These are phyloP conservation scores for Pleurotus tuber-regium DNA, from an alignment of 768 basidiomycete species.

Conservation along the genomic window DNA sequence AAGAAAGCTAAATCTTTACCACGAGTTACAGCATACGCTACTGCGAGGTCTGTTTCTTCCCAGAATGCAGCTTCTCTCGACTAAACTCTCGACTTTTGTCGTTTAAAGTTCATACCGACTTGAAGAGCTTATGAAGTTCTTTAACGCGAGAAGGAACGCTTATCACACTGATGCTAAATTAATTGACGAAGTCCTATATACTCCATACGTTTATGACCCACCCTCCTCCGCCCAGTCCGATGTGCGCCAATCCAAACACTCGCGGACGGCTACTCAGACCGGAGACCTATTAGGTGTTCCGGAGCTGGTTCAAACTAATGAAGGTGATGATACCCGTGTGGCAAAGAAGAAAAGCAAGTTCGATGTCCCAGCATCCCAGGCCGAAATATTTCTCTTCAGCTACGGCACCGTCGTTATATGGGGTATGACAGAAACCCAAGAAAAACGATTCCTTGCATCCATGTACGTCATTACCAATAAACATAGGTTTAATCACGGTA, in stretches of 20 bases:
- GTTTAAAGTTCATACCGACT: slow-evolving; percentile 79
- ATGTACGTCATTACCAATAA: slow-evolving; percentile 59
- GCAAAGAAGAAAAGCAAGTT: slow-evolving; percentile 64
- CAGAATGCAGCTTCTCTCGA: no score
- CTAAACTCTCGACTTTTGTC: not conserved
- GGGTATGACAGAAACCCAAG: slow-evolving; percentile 95
- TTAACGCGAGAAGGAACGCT: slow-evolving; percentile 75
- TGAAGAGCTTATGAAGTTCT: slow-evolving; percentile 84
- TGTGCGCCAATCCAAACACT: slow-evolving; percentile 22
- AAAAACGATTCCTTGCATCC: slow-evolving; percentile 85
- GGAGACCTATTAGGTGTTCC: slow-evolving; percentile 81
- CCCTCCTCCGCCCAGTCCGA: slow-evolving; percentile 29
- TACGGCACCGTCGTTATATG: slow-evolving; percentile 96
- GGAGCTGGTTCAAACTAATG: slow-evolving; percentile 49
- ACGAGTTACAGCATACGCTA: slow-evolving; percentile 95
- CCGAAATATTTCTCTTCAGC: slow-evolving; percentile 91
- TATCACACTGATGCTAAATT: slow-evolving; percentile 85
- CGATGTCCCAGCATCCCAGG: slow-evolving; percentile 61
- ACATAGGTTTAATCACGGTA: no score
- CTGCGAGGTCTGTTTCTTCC: slow-evolving; percentile 63
- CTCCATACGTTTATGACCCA: slow-evolving; percentile 81
- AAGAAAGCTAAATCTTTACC: slow-evolving; percentile 92
- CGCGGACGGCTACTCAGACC: slow-evolving; percentile 28
- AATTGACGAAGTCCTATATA: slow-evolving; percentile 94
- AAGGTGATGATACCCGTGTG: slow-evolving; percentile 19